Base-by-base conservation (phyloP, 805 yeast genomes). In the Yarrowia phangngaensis region DNA sequence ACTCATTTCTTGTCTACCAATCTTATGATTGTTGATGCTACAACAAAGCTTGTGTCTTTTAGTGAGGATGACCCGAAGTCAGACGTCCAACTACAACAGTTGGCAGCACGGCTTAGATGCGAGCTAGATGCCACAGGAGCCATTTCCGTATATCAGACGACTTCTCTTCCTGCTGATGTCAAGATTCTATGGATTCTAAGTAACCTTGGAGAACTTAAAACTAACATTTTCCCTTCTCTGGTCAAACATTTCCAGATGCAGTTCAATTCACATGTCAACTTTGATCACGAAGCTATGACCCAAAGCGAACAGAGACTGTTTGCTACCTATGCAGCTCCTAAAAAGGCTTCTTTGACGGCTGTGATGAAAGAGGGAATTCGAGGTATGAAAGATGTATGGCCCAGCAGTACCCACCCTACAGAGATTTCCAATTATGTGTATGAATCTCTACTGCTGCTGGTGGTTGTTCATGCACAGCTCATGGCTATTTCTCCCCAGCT, bases 291-390 rank as follows among this genome's bases (percentile, higher is more conserved):
- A 6, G 63, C 71, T 3, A 56, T 79, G 47, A 71, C 69, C 14
- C 70, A 70, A 47, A 67, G 76, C 61, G 83, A 79, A 53, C 60
- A 67, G 9, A 72, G 74, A 1, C 66, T 82, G 4, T 79, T 80
- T 55, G 74, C 72, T 11, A 71, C 73, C 15, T 81, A 73, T 55
- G 64, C 78, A 41, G 69, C 71, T 5, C 73, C 71, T 41, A 73
- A 78, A 60, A 70, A 76, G 54, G 56, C 67, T 11, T 55, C 64
- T 47, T 51, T 75, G 30, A 65, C 67, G 3, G 69, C 61, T 36
- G 71, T 70, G 22, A 61, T 70, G n/a, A 61, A 64, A 49, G 60
- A 58, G 22, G 78, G 75, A 22, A 64, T 71, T 31, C 27, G 55
- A 8, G 52, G 52, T 12, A 61, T 63, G 33, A 63, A 58, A 45